phyloP scores from a whole-genome alignment of 139 green algal genomes.

The Zygnema cylindricum region DNA sequence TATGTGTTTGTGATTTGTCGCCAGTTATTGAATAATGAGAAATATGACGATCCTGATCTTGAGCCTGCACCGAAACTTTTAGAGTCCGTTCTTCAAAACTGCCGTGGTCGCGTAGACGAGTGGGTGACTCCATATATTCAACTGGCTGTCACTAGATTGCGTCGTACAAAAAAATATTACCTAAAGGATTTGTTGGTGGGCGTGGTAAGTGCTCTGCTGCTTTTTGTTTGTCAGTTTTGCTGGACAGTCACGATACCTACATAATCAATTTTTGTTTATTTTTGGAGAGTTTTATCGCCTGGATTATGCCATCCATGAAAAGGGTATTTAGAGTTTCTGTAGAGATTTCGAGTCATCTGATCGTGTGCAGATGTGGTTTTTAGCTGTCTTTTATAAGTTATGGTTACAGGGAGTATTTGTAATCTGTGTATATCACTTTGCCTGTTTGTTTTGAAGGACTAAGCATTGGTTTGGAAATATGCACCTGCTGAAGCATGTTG shows the following conservation, averaged over 20 bases:
- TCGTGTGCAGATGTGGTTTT: no score
- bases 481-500: no score
- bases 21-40: conserved; percentile 51
- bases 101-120: conserved; percentile 78
- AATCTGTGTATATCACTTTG: no score
- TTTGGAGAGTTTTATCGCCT: conserved; percentile 46
- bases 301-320: neutral
- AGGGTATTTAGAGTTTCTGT: conserved; percentile 42
- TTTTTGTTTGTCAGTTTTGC: no score
- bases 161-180: conserved; percentile 1
- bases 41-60: conserved; percentile 75
- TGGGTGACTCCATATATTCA: conserved; percentile 79
- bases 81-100: conserved; percentile 80
- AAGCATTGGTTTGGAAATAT: no score
- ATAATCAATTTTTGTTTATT: conserved; percentile 44
- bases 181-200: conserved; percentile 59
- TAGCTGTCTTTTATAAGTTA: no score
- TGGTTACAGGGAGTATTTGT: no score
- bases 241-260: neutral
- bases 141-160: conserved; percentile 64
- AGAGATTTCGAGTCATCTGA: no score
- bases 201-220: conserved; percentile 5
- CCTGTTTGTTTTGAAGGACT: no score
- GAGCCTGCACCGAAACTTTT: conserved; percentile 82
- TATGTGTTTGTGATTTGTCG: no score